phyloP scores from a whole-genome alignment of 2,329 filamentous ascomycete species.

The Colletotrichum cereale region DNA sequence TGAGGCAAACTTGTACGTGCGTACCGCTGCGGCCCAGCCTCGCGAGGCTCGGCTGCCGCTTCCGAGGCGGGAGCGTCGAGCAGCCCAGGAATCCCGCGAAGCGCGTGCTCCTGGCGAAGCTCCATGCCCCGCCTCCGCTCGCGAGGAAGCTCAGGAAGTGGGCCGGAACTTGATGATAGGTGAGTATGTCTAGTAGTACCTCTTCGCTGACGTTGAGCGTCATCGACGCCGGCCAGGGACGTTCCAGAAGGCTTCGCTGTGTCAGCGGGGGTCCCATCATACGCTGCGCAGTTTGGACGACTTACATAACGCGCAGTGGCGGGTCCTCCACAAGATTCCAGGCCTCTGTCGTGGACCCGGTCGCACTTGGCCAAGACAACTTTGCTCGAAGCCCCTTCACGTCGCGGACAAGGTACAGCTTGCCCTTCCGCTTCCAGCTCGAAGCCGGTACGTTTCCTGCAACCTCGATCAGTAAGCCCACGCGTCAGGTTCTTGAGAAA shows the following conservation, averaged over 20 bases:
- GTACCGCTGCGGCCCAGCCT: slow-evolving; percentile 24
- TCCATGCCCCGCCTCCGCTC: slow-evolving; percentile 21
- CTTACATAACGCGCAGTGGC: slow-evolving; percentile 26
- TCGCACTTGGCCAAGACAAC: slow-evolving; percentile 11
- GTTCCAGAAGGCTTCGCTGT: slow-evolving; percentile 16
- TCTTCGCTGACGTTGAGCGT: slow-evolving; percentile 27
- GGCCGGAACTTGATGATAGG: slow-evolving; percentile 28
- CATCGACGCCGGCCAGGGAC: slow-evolving; percentile 20
- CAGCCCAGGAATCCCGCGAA: slow-evolving; percentile 21
- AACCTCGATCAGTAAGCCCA: neutral
- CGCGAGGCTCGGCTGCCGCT: neutral
- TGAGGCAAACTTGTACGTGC: slow-evolving; percentile 25
- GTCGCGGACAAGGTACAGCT: slow-evolving; percentile 8
- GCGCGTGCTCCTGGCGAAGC: slow-evolving; percentile 25
- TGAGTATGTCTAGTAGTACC: slow-evolving; percentile 18
- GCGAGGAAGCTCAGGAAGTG: slow-evolving; percentile 18
- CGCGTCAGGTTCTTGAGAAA: neutral
- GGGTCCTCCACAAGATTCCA: slow-evolving; percentile 7
- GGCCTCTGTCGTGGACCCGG: neutral
- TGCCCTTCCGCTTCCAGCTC: neutral
- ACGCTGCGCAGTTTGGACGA: neutral
- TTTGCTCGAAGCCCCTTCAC: slow-evolving; percentile 15
- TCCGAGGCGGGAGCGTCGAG: neutral
- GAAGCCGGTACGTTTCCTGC: neutral
- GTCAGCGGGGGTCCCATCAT: neutral